Evolutionary conservation across 2,329 filamentous ascomycete genomes (phyloP), one percentile per base, ranked within the genome.

Genomic region (Trichoderma pleuroti): DNA sequence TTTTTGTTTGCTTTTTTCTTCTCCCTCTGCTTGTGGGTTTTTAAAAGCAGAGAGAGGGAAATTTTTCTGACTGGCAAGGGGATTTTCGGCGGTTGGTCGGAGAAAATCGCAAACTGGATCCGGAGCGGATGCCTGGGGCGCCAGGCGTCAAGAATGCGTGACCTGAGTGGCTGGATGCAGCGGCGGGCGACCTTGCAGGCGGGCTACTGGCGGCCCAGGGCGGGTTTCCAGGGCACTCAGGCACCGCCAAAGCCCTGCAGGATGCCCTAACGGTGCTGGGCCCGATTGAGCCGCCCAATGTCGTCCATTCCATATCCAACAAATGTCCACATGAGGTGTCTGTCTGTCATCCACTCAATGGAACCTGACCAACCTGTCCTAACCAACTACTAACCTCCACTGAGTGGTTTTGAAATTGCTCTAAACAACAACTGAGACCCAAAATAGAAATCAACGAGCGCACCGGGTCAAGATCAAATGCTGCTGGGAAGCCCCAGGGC

Each of bases 101-200:
- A 68, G 56, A 68, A 68, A 68, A 26, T 28, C 66, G 66, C 56
- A 30, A 60, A 36, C 34, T 32, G 54, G 60, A 21, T 39, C 62
- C n/a, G 62, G 46, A 52, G 49, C 56, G 28, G 74, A 72, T 77
- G 77, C 77, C 76, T 78, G 72, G 74, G 74, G 76, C 76, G 73
- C 76, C 76, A 78, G 76, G 76, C 76, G 74, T 70, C 73, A 54
- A 70, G 67, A 63, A 49, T 61, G 36, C 42, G 54, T n/a, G 36
- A 26, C 28, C 34, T 61, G 54, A 26, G 56, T 68, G 52, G 64
- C 28, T 57, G 26, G 64, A 59, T 67, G 52, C 64, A 67, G 52
- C 52, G 24, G 5, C n/a, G 42, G 63, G 63, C 63, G 52, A 34
- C 62, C 46, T 32, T 36, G 49, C 30, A 36, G 30, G 46, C 12